A percentile compares a stretch with the other conserved stretches of the same genome.
These are phyloP conservation scores for Handroanthus guayacan DNA, from an alignment of 257 asterid genomes.

Conservation along the genomic window DNA sequence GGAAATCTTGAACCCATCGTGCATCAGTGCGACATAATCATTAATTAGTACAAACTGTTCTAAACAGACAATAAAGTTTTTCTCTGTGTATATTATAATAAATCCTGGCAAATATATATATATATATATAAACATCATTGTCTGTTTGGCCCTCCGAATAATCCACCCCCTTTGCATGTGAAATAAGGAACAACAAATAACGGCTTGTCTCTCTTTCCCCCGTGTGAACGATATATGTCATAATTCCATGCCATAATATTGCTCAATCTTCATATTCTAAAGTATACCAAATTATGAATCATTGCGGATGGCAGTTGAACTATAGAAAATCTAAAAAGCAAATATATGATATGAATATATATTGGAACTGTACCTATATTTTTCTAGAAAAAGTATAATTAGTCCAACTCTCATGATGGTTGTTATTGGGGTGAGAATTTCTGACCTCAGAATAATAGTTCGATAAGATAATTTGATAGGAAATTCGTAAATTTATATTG, in stretches of 20 bases:
- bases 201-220: slow-evolving; percentile 23
- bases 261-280: slow-evolving; percentile 25
- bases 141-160: not conserved
- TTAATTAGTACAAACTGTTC: not conserved
- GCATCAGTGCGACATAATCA: slow-evolving; percentile 30
- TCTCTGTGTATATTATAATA: not conserved
- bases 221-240: slow-evolving; percentile 19
- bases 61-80: not conserved
- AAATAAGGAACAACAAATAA: slow-evolving; percentile 18
- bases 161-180: not conserved
- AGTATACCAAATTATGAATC: slow-evolving; percentile 26
- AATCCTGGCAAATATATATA: not conserved
- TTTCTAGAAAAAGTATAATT: not conserved
- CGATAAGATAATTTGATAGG: no score
- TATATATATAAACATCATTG: not conserved
- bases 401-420: no score
- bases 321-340: not conserved
- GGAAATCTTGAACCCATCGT: slow-evolving; percentile 27
- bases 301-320: not conserved
- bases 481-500: no score
- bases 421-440: no score
- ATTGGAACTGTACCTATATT: not conserved
- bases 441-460: no score
- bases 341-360: not conserved
- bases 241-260: slow-evolving; percentile 31